Conservation (phyloP, 83 land plant genomes). For the Isoetes engelmannii region DNA sequence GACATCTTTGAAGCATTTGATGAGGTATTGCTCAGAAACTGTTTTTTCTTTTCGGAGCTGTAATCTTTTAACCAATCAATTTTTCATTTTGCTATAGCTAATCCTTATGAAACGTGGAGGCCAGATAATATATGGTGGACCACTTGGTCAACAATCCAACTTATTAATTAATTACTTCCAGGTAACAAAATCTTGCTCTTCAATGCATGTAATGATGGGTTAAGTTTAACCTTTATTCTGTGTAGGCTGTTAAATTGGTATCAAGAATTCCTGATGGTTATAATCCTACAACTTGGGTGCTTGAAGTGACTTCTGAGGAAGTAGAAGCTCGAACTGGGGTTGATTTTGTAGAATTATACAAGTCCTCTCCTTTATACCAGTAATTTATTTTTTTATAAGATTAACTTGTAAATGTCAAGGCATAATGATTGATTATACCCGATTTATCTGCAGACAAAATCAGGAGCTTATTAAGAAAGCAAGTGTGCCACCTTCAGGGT, state of each 20-base stretch:
- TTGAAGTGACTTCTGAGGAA: conserved; percentile 19
- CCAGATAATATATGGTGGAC: conserved; percentile 58
- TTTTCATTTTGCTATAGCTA: conserved; percentile 24
- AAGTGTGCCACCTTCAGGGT: not conserved
- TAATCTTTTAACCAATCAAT: no score
- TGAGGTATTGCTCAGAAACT: conserved; percentile 1
- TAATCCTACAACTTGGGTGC: conserved; percentile 37
- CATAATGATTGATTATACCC: not conserved
- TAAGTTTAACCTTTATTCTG: not conserved
- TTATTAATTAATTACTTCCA: conserved; percentile 52
- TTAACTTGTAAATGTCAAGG: no score
- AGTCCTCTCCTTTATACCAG: conserved; percentile 13
- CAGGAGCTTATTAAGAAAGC: not conserved
- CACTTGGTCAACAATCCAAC: conserved; percentile 42
- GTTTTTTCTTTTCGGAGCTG: no score
- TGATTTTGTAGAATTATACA: conserved; percentile 21
- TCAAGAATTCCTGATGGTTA: conserved; percentile 8
- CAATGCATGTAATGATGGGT: no score
- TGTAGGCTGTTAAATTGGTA: conserved; percentile 8
- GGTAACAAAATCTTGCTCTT: conserved; percentile 14
- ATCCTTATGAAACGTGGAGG: conserved; percentile 76
- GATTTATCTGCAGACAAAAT: not conserved
- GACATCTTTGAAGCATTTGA: conserved; percentile 40
- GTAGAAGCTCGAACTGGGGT: conserved; percentile 24
- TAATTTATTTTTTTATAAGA: no score